Percentiles rank a stretch among this genome's conserved stretches.
Evolutionary conservation across 345 rosid species (phyloP).

Genomic region (Syzygium jambos): DNA sequence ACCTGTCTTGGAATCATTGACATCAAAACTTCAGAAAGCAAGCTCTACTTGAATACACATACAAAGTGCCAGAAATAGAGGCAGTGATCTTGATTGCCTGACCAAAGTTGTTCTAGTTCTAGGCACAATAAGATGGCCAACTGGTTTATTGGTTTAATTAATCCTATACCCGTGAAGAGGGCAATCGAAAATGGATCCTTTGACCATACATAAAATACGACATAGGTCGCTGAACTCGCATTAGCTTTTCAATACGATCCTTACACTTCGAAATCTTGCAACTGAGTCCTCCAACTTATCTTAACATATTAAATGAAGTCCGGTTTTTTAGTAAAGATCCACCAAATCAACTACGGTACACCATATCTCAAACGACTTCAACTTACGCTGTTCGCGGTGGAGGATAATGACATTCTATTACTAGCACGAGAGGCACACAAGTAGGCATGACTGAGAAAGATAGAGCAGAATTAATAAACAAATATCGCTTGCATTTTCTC

Average conservation of each 20-base stretch:
- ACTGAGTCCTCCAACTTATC: background rate
- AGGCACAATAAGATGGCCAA: background rate
- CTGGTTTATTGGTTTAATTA: background rate
- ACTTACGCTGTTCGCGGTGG: accelerated
- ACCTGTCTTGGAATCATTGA: background rate
- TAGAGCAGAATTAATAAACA: background rate
- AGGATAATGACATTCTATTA: background rate
- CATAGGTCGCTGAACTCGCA: background rate
- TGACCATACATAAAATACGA: background rate
- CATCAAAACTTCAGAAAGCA: background rate
- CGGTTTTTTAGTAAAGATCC: background rate
- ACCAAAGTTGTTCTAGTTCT: background rate
- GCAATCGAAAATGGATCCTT: background rate
- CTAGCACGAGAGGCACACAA: background rate
- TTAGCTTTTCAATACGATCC: background rate
- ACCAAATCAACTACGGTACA: background rate
- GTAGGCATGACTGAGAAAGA: background rate
- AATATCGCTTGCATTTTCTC: background rate
- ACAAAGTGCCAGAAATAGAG: background rate
- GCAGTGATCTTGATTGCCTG: background rate
- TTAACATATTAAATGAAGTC: background rate
- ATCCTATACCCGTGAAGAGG: background rate
- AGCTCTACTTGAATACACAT: background rate
- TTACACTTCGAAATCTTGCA: background rate
- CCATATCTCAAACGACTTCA: background rate